Evolutionary conservation across 225 moss, liverwort and hornwort genomes (phyloP), one percentile per base, ranked within the genome.

Genomic region (Climacium dendroides): DNA sequence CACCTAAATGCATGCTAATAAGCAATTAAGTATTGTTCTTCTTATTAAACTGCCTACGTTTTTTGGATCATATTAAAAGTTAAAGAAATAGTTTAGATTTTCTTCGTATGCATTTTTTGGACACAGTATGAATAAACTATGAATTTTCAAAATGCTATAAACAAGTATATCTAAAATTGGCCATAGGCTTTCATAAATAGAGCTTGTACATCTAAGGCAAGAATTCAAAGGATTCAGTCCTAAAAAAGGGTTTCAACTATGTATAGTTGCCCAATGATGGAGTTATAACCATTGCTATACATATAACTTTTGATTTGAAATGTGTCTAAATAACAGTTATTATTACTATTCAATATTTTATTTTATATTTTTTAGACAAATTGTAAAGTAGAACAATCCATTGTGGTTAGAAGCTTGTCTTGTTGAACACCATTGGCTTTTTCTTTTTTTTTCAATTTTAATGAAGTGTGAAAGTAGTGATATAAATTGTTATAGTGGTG

Each of bases 91-190:
- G 3, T 55, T 37, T 11, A 26, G 0, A 26, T 17, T 37, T 1
- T 22, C 1, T 34, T 0, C 0, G 0, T 22, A 22, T 22, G 8
- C 1, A 22, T 52, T 52, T 34, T 34, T 22, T 34, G 8, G 0
- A 13, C 8, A 34, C 0, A 0, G 0, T 34, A 8, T 24, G 13
- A 35, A 35, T 52, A 8, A 52, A 34, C 0, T 75, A 13, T 34
- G 1, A 20, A 13, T 8, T 22, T 30, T 34, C 0, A 7, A 65
- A 50, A 3, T 50, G 3, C 7, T 32, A 1, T 20, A 0, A 52
- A 74, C 1, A 22, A 22, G 14, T 23, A 0, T 35, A 17, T 19
- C 6, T 2, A 39, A 57, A 78, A 78, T 26, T 78, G 9, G 18
- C 4, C 10, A 6, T 26, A 26, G 13, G 6, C 25, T 48, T 12